Base-by-base conservation (phyloP, 768 basidiomycete species). In the Cystofilobasidium macerans region DNA sequence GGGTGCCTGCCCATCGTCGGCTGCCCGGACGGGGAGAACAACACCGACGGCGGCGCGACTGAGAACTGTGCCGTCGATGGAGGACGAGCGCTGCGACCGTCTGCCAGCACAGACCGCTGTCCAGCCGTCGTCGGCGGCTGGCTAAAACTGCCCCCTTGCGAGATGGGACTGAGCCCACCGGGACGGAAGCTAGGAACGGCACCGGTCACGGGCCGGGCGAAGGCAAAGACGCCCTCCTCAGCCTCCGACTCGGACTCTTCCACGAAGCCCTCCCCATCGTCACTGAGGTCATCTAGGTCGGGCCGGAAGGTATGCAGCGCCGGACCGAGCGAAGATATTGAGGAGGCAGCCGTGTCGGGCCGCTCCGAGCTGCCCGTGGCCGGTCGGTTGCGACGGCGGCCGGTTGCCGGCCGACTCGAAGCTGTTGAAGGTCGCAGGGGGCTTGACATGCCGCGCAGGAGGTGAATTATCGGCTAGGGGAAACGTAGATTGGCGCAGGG, bases 231-330 rank as follows among this genome's bases (percentile, higher is more conserved):
- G 22, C 35, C 54, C 20, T 61, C 32, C 22, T 61, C 58, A 2
- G 51, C 30, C 28, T 64, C 56, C 36, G 42, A 28, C 42, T 58
- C 64, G 33, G 57, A 35, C 24, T 35, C 58, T 4, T 35, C 56
- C 42, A 28, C 57, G 24, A 38, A 35, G 33, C 53, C 47, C 3
- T 58, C 54, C 35, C 48, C 57, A 28, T 65, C 64, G 48, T 59
- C 57, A 16, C 60, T 58, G 26, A 40, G 53, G n/a, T 59, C 58
- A 36, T 53, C 40, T n/a, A 60, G n/a, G 32, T 67, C 65, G 32
- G 65, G 65, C 20, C 51, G 51, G 40, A 67, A 67, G 13, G 65
- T 67, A 51, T 54, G 47, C 2, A 59, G 65, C 5, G 65, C 65
- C 14, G 65, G 65, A 9, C 58, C 65, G 28, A 67, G 63, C 28